Percentiles rank a stretch among this genome's conserved stretches.
Conservation (phyloP, 2,329 filamentous ascomycete genomes). For the Scedosporium dehoogii region DNA sequence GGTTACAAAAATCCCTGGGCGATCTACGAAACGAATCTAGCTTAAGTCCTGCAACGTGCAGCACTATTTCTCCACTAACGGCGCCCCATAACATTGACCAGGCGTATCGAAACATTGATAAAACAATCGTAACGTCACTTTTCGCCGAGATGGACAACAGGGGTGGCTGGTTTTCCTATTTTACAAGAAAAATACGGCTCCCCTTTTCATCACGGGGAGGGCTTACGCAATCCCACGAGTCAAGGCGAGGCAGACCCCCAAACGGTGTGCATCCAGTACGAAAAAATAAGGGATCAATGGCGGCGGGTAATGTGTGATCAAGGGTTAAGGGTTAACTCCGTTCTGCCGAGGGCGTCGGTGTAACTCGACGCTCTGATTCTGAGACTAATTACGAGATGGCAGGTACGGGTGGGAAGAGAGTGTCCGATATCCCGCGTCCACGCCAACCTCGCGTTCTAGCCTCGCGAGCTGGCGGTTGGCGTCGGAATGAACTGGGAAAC, state of each 20-base stretch:
- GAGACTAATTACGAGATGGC: too few species aligned
- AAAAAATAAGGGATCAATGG: background rate
- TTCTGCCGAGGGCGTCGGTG: background rate
- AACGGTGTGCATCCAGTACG: background rate
- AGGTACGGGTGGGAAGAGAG: too few species aligned
- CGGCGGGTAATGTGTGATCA: background rate
- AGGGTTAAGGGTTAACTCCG: background rate
- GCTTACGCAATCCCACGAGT: background rate
- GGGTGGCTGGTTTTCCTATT: background rate
- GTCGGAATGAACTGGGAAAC: too few species aligned
- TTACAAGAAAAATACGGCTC: background rate
- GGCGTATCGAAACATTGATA: constrained; percentile 4
- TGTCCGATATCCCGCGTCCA: too few species aligned
- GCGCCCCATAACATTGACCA: background rate
- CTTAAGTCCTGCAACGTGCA: background rate
- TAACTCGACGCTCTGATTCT: too few species aligned
- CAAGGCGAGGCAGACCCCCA: background rate
- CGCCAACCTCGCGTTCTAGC: too few species aligned
- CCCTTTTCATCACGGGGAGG: background rate
- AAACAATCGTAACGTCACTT: constrained; percentile 3
- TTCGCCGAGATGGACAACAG: too few species aligned
- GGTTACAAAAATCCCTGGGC: background rate
- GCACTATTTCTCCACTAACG: constrained; percentile 1
- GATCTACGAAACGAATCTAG: constrained; percentile 5
- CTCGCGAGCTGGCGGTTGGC: too few species aligned